phyloP scores from a whole-genome alignment of 257 asterid genomes.

The Solanum chiquidenum region DNA sequence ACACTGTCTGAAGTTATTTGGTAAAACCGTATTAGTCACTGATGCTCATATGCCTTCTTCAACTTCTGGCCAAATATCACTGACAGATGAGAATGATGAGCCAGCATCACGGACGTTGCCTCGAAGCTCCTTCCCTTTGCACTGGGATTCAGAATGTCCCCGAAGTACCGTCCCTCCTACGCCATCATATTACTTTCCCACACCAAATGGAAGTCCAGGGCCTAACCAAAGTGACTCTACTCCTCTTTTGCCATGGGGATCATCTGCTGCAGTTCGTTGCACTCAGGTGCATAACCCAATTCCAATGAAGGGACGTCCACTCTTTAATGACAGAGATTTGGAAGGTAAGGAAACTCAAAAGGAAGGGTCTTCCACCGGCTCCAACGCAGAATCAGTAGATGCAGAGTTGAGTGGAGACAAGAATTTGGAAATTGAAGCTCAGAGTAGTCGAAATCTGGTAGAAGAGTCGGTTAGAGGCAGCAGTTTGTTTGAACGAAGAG shows the following conservation, averaged over 20 bases:
- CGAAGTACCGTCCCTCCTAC: slow-evolving; percentile 6
- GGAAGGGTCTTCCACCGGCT: slow-evolving; percentile 42
- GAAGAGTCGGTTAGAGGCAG: slow-evolving; percentile 17
- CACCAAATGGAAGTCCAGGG: background rate
- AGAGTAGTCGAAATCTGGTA: background rate
- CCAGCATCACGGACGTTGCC: slow-evolving; percentile 5
- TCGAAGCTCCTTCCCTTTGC: slow-evolving; percentile 9
- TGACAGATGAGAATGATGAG: slow-evolving; percentile 13
- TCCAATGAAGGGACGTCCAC: slow-evolving; percentile 31
- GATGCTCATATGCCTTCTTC: slow-evolving; percentile 24
- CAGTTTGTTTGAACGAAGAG: slow-evolving; percentile 14
- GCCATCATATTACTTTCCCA: background rate
- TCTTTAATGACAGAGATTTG: slow-evolving; percentile 13
- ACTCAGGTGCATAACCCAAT: slow-evolving; percentile 43
- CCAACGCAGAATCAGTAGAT: slow-evolving; percentile 27
- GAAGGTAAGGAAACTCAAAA: slow-evolving; percentile 17
- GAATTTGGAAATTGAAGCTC: slow-evolving; percentile 18
- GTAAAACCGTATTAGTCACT: slow-evolving; percentile 52
- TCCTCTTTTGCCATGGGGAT: slow-evolving; percentile 27
- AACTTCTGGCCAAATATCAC: slow-evolving; percentile 14
- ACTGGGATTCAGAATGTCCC: slow-evolving; percentile 6
- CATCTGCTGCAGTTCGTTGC: slow-evolving; percentile 10
- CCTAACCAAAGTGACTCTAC: background rate
- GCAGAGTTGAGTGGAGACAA: slow-evolving; percentile 10
- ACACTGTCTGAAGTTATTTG: slow-evolving; percentile 67